A percentile compares a stretch with the other conserved stretches of the same genome.
These are phyloP conservation scores for Fraxinus nigra DNA, from an alignment of 305 asterid species.

Conservation along the genomic window DNA sequence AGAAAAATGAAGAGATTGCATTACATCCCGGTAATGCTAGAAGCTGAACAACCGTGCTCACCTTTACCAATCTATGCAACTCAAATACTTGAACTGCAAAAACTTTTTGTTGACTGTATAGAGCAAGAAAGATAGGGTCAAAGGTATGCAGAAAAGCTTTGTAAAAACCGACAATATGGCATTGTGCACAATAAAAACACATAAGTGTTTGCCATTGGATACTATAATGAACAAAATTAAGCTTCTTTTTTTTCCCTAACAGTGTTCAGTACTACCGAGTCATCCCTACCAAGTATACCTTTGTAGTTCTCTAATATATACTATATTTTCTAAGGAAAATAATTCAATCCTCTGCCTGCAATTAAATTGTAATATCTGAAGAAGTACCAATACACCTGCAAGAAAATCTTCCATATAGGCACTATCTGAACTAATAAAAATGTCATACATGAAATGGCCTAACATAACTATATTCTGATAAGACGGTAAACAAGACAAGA, in stretches of 20 bases:
- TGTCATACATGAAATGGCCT: neutral
- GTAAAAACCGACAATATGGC: neutral
- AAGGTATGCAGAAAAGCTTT: neutral
- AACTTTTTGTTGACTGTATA: slow-evolving; percentile 77
- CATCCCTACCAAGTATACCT: neutral
- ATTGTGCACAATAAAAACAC: slow-evolving; percentile 15
- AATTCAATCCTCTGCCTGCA: neutral
- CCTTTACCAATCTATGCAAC: slow-evolving; percentile 87
- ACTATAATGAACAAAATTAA: neutral
- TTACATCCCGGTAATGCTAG: neutral
- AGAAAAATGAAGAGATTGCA: neutral
- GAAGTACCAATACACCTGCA: neutral
- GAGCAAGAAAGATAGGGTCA: slow-evolving; percentile 18
- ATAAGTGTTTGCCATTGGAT: neutral
- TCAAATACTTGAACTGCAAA: slow-evolving; percentile 94
- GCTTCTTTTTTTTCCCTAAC: neutral
- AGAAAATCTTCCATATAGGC: neutral
- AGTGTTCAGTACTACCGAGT: neutral
- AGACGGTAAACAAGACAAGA: neutral
- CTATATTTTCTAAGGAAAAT: neutral
- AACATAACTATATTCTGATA: neutral
- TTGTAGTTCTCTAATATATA: neutral
- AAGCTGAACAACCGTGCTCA: slow-evolving; percentile 19
- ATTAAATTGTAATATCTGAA: neutral
- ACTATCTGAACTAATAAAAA: neutral